Evolutionary conservation across 2,329 filamentous ascomycete species (phyloP), one percentile per base, ranked within the genome.

Genomic region (Neofusicoccum laricinum): DNA sequence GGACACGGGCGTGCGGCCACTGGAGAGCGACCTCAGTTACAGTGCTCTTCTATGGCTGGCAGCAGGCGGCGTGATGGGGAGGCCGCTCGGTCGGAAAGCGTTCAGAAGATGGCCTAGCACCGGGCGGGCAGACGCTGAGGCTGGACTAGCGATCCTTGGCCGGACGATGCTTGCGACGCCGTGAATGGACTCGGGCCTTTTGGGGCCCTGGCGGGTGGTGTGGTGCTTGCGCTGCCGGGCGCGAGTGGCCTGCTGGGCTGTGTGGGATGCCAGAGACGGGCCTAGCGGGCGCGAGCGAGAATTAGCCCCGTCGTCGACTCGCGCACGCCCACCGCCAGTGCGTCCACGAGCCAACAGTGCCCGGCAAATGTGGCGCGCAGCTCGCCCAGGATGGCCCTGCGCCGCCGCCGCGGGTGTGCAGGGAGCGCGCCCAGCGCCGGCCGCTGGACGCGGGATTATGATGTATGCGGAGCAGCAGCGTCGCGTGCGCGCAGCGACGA

Each of bases 101-200:
- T 67, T 67, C 66, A 66, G 64, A 67, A 58, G 67, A 66, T 63
- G 67, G 67, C 58, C 64, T 67, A 66, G 67, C 63, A 67, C 61
- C 66, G 63, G 25, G 51, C 57, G 67, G 63, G 62, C 51, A 64
- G 40, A 51, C 46, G 53, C 51, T 59, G 46, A 61, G 48, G 51
- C 34, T 50, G 63, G 63, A 48, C 53, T 64, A 65, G 64, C 36
- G 34, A 55, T 58, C 25, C 67, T 69, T 67, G 67, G 67, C 67
- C 51, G 53, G 43, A 59, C 49, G 49, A 51, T 53, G 66, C 62
- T 67, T 59, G 48, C 61, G 50, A 63, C 62, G 43, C 53, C 51
- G 63, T 64, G 61, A 65, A 63, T 61, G 65, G 61, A 53, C 64
- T 67, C 59, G 65, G 65, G 65, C 65, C 65, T 66, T 64, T 66